phyloP scores from a whole-genome alignment of 768 basidiomycete species.

The Mycena crocata region DNA sequence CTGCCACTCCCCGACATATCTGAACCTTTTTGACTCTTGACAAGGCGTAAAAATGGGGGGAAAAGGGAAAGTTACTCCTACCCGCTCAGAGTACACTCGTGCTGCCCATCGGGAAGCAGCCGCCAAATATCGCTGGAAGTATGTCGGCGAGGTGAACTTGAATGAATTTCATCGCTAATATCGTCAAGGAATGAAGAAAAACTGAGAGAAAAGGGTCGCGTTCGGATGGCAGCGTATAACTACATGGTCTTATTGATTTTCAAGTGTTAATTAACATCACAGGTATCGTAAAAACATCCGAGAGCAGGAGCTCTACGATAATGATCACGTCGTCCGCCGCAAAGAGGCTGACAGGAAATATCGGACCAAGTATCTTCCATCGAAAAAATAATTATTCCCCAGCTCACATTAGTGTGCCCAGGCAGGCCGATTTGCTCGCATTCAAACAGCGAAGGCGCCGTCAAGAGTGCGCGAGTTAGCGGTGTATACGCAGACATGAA shows the following conservation, averaged over 20 bases:
- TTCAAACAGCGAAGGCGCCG: not conserved
- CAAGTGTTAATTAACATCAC: not conserved
- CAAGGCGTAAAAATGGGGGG: too few relatives aligned
- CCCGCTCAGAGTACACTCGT: not conserved
- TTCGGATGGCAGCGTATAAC: not conserved
- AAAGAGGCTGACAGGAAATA: not conserved
- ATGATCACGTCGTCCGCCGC: not conserved
- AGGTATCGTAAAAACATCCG: not conserved
- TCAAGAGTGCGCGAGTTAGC: not conserved
- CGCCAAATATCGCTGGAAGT: slow-evolving; percentile 7
- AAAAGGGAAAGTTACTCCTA: too few relatives aligned
- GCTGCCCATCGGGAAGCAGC: not conserved
- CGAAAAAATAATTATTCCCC: not conserved
- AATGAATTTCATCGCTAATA: not conserved
- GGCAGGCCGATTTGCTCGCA: not conserved
- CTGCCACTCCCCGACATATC: too few relatives aligned
- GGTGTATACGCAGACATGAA: too few relatives aligned
- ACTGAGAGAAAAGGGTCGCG: not conserved
- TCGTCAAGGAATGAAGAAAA: slow-evolving; percentile 1
- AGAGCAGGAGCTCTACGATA: not conserved
- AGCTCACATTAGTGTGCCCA: not conserved
- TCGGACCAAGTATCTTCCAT: slow-evolving; percentile 4
- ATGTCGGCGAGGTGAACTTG: not conserved
- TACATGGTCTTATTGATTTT: not conserved
- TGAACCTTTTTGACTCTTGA: too few relatives aligned